phyloP scores from a whole-genome alignment of 805 yeast species.

The Barnettozyma populi region DNA sequence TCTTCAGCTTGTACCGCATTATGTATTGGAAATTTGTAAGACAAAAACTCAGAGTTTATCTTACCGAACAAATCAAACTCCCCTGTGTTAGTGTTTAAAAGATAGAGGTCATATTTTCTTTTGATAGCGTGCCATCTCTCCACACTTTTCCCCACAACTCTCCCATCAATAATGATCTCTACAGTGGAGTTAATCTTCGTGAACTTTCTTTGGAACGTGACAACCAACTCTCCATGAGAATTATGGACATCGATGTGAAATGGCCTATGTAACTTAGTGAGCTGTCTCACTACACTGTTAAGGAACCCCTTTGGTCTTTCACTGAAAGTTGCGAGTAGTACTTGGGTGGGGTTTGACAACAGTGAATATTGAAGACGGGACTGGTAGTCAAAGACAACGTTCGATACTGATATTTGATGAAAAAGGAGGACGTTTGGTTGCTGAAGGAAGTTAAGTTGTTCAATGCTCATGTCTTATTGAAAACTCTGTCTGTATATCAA shows the following conservation, averaged over 20 bases:
- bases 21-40: constrained; percentile 1
- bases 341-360: not conserved
- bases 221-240: not conserved
- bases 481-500: no score
- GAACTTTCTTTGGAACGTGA: constrained; percentile 1
- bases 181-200: constrained; percentile 2
- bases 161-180: constrained; percentile 1
- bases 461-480: not conserved
- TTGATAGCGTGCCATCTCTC: constrained; percentile 1
- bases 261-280: not conserved
- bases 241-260: constrained; percentile 2
- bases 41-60: not conserved
- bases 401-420: not conserved
- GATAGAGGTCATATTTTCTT: constrained; percentile 3
- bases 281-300: not conserved
- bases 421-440: not conserved
- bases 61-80: not conserved
- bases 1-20: not conserved
- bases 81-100: not conserved
- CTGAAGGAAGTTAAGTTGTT: not conserved
- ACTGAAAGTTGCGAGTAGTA: not conserved
- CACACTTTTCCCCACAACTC: constrained; percentile 1
- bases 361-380: not conserved
- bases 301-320: not conserved
- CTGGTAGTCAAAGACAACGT: not conserved